Evolutionary conservation across 1,139 yeast genomes (phyloP).

Genomic region (Kurtzmaniella quercitrusa): DNA sequence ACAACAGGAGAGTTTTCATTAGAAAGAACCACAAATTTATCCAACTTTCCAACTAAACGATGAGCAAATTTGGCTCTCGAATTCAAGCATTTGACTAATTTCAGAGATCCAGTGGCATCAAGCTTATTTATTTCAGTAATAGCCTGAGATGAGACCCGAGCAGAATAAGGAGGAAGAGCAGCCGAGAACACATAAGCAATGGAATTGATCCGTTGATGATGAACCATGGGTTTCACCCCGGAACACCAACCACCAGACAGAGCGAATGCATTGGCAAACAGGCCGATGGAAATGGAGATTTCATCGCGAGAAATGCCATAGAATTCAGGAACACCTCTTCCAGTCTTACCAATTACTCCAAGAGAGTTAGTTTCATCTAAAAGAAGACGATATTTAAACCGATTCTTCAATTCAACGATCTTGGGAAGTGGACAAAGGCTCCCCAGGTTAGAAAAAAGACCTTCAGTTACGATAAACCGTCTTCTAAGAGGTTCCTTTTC

Average conservation of each 20-base stretch:
- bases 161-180: conserved; percentile 88
- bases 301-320: conserved; percentile 59
- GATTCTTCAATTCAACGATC: conserved; percentile 69
- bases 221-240: conserved; percentile 79
- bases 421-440: conserved; percentile 71
- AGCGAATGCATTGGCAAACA: conserved; percentile 80
- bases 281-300: conserved; percentile 82
- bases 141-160: conserved; percentile 64
- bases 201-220: conserved; percentile 89
- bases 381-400: conserved; percentile 79
- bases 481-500: conserved; percentile 74
- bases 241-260: conserved; percentile 94
- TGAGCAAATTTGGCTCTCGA: conserved; percentile 6
- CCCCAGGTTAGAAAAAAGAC: conserved; percentile 77
- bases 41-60: neutral
- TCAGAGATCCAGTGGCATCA: conserved; percentile 33
- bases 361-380: conserved; percentile 84
- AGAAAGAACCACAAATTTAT: conserved; percentile 48
- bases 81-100: conserved; percentile 25
- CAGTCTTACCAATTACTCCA: conserved; percentile 84
- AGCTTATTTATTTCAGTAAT: conserved; percentile 34
- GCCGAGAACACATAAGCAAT: conserved; percentile 93
- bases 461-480: conserved; percentile 89
- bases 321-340: conserved; percentile 82
- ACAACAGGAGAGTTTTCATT: conserved; percentile 60